A percentile compares a stretch with the other conserved stretches of the same genome.
Evolutionary conservation across 139 green algal genomes (phyloP).

Genomic region (Haematococcus sp.): DNA sequence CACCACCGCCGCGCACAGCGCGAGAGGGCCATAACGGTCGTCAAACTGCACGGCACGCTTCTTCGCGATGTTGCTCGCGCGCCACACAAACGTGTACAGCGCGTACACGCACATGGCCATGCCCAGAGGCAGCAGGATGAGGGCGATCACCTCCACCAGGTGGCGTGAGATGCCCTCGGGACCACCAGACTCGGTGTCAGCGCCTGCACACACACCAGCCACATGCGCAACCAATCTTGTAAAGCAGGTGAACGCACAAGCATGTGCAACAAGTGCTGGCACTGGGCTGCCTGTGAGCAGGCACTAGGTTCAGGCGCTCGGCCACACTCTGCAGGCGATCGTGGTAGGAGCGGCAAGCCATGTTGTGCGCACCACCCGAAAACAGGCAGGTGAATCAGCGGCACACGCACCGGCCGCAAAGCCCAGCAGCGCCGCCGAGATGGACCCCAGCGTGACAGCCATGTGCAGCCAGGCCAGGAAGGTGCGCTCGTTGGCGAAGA

Average conservation of each 20-base stretch:
- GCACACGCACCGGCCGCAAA: constrained; percentile 40
- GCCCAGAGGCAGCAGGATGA: constrained; percentile 85
- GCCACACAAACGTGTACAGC: constrained; percentile 79
- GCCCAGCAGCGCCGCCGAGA: constrained; percentile 74
- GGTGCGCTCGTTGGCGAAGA: constrained; percentile 96
- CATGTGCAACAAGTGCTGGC: neutral
- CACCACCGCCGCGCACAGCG: constrained; percentile 66
- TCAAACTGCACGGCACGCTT: constrained; percentile 73
- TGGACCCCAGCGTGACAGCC: constrained; percentile 83
- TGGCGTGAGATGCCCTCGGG: constrained; percentile 29
- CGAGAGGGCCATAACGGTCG: constrained; percentile 72
- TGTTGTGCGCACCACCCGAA: neutral
- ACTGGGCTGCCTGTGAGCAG: too few species aligned
- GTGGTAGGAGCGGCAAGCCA: too few species aligned
- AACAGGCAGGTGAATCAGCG: neutral
- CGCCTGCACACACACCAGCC: constrained; percentile 8
- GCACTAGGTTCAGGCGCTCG: too few species aligned
- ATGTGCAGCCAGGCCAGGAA: constrained; percentile 97
- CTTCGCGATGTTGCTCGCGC: constrained; percentile 59
- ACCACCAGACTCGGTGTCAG: neutral
- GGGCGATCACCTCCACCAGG: constrained; percentile 77
- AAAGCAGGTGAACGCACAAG: neutral
- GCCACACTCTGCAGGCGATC: too few species aligned
- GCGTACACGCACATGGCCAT: constrained; percentile 81
- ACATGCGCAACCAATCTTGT: neutral